Percentiles rank a stretch among this genome's conserved stretches.
phyloP scores from a whole-genome alignment of 2,329 filamentous ascomycete genomes.

The Ophiostoma sp. region DNA sequence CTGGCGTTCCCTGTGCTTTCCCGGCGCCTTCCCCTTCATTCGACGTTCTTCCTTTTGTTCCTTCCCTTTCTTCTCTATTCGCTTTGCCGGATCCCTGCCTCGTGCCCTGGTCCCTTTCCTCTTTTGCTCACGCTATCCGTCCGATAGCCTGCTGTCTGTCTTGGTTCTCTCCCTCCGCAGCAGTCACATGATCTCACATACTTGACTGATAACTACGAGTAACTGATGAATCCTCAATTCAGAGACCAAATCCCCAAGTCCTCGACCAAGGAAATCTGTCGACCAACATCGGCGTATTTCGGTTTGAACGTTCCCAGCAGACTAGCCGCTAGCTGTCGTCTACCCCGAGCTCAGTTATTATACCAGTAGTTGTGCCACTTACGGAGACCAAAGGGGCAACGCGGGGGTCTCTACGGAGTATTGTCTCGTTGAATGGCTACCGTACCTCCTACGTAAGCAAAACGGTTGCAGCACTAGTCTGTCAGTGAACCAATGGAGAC shows the following conservation, averaged over 20 bases:
- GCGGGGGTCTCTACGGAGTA: constrained; percentile 18
- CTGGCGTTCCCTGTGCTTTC: too few relatives aligned
- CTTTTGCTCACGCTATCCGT: not conserved
- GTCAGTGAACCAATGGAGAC: too few relatives aligned
- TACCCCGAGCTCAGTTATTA: not conserved
- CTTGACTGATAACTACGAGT: not conserved
- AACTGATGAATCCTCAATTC: not conserved
- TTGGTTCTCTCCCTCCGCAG: too few relatives aligned
- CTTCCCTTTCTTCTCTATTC: not conserved
- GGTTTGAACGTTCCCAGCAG: not conserved
- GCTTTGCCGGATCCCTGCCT: constrained; percentile 11
- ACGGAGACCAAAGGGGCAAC: constrained; percentile 24
- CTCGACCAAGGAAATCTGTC: not conserved
- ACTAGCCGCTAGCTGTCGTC: constrained; percentile 4
- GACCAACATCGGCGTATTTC: not conserved
- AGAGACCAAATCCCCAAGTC: not conserved
- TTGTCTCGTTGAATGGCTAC: constrained; percentile 16
- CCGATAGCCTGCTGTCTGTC: not conserved
- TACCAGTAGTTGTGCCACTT: not conserved
- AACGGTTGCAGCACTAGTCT: not conserved
- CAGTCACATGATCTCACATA: not conserved
- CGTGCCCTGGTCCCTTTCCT: not conserved
- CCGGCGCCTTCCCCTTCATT: too few relatives aligned
- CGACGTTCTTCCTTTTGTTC: not conserved
- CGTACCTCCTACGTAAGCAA: not conserved